Evolutionary conservation across 2,329 filamentous ascomycete genomes (phyloP).

Genomic region (Colletotrichum sp.): DNA sequence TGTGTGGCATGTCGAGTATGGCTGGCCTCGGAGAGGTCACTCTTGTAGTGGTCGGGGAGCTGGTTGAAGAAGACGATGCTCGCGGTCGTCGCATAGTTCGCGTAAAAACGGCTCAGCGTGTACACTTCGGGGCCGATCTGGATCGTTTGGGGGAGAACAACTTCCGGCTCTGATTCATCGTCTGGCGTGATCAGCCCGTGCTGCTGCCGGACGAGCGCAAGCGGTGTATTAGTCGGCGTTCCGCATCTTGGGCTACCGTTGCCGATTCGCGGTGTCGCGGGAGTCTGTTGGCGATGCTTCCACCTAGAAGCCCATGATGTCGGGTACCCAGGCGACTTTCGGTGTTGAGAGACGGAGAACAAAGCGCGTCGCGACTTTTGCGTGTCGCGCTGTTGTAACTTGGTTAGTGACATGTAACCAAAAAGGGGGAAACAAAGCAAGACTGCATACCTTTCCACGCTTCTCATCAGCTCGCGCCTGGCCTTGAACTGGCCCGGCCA

Average conservation of each 20-base stretch:
- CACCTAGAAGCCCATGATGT: neutral
- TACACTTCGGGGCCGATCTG: neutral
- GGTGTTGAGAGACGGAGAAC: neutral
- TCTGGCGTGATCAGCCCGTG: neutral
- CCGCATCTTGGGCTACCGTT: neutral
- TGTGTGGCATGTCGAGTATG: constrained; percentile 11
- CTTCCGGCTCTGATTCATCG: neutral
- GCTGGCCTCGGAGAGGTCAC: neutral
- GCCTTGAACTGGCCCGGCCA: neutral
- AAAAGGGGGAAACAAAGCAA: neutral
- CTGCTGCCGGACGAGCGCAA: neutral
- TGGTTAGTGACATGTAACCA: neutral
- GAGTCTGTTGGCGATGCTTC: neutral
- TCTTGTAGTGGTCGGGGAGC: neutral
- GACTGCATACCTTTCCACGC: neutral
- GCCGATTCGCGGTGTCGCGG: neutral
- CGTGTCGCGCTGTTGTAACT: neutral
- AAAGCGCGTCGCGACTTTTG: neutral
- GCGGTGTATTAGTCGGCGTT: neutral
- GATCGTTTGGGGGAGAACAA: neutral
- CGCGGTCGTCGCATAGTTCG: neutral
- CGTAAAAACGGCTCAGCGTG: neutral
- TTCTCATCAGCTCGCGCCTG: neutral
- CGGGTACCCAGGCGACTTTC: neutral
- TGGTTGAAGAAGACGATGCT: constrained; percentile 3